Base-by-base conservation (phyloP, 495 filamentous ascomycete species). In the Amphirosellinia nigrospora region DNA sequence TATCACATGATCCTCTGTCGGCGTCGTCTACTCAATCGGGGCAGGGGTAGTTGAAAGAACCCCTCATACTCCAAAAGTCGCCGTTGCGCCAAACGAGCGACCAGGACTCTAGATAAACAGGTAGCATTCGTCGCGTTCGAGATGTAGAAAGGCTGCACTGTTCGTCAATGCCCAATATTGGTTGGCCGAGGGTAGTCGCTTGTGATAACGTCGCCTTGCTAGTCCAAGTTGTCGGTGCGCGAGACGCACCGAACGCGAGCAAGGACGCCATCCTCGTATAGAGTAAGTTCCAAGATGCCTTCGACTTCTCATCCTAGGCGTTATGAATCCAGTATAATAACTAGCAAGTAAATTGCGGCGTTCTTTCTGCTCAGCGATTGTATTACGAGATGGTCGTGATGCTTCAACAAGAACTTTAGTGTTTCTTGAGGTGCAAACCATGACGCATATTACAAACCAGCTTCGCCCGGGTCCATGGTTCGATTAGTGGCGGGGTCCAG, bases 381-480 rank as follows among this genome's bases (percentile, higher is more conserved):
- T 15, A 46, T 19, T 46, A 46, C 26, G 3, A 16, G 15, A 6
- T 19, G 2, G 13, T 10, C 2, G 39, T 32, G 4, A 32, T 21
- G 15, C n/a, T 28, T 46, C 60, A n/a, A 46, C 32, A 36, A 34
- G 39, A n/a, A 21, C 13, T 28, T 32, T 30, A 28, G 60, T 11
- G n/a, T 10, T 5, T 36, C 55, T n/a, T 13, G 8, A 36, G 30
- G 4, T 36, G 55, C 60, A 1, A 26, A 3, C 38, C 10, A 43
- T 63, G 60, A 46, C 26, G 60, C 60, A 63, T 11, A 26, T 41
- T 45, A 3, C 13, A 45, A 13, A 23, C 38, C 36, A 38, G 28
- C 34, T n/a, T 61, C 36, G 36, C 58, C 58, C 50, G 11, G 50
- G 50, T 53, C 50, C 50, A 16, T 53, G 50, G 26, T 28, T 53